Evolutionary conservation across 352 stramenopile species (phyloP).

Genomic region (Phytophthora multivora): DNA sequence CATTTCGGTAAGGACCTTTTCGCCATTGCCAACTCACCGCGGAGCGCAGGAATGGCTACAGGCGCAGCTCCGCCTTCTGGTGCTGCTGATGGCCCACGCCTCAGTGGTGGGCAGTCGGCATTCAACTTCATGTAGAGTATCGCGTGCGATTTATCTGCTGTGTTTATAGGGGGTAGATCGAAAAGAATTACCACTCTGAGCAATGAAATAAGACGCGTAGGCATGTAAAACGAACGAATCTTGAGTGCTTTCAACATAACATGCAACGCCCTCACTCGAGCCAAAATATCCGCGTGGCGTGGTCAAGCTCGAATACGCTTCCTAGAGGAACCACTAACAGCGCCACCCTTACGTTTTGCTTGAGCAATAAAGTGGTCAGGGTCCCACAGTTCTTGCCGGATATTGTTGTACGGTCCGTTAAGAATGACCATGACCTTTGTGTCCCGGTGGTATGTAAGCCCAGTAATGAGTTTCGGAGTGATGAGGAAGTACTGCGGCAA

Average conservation of each 20-base stretch:
- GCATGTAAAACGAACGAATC: constrained; percentile 19
- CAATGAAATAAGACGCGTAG: constrained; percentile 25
- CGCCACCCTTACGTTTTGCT: constrained; percentile 39
- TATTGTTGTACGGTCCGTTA: constrained; percentile 86
- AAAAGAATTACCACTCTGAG: constrained; percentile 9
- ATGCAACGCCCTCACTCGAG: constrained; percentile 5
- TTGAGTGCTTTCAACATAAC: constrained; percentile 12
- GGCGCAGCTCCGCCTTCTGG: constrained; percentile 12
- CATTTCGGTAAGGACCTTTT: constrained; percentile 89
- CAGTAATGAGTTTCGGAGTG: constrained; percentile 89
- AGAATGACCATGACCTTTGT: constrained; percentile 90
- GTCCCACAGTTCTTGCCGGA: constrained; percentile 80
- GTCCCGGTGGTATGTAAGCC: constrained; percentile 83
- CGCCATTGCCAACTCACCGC: constrained; percentile 84
- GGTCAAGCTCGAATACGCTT: constrained; percentile 44
- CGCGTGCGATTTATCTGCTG: constrained; percentile 12
- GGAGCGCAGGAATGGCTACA: constrained; percentile 33
- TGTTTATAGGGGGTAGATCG: constrained; percentile 9
- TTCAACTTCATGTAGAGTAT: constrained; percentile 91
- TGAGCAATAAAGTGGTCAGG: constrained; percentile 52
- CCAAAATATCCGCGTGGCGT: neutral
- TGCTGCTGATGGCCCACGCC: constrained; percentile 16
- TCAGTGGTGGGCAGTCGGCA: constrained; percentile 65
- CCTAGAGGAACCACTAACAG: constrained; percentile 12
- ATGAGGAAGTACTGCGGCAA: constrained; percentile 91